phyloP scores from a whole-genome alignment of 257 asterid genomes.

The Capsicum baccatum region DNA sequence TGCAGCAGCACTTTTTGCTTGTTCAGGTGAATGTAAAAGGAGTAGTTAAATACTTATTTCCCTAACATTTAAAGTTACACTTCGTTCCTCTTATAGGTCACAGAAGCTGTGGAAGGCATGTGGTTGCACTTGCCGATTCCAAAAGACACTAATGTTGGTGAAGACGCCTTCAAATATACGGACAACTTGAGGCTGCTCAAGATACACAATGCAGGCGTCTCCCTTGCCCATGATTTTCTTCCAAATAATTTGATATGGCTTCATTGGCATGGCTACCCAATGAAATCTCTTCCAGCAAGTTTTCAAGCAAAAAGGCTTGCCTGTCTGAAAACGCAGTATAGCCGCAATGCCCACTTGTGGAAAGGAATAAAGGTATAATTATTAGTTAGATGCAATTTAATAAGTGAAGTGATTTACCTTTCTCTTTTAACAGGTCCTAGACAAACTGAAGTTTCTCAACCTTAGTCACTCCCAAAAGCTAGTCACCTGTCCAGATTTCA shows the following conservation, averaged over 20 bases:
- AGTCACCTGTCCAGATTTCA: slow-evolving; percentile 33
- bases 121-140: slow-evolving; percentile 18
- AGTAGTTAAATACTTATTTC: neutral
- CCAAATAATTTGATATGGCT: slow-evolving; percentile 29
- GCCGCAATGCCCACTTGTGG: slow-evolving; percentile 21
- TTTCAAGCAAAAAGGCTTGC: slow-evolving; percentile 26
- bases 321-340: slow-evolving; percentile 22
- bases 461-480: slow-evolving; percentile 37
- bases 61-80: no score
- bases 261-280: slow-evolving; percentile 31
- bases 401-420: neutral
- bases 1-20: neutral
- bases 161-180: slow-evolving; percentile 26
- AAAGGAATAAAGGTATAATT: slow-evolving; percentile 29
- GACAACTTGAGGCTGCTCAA: slow-evolving; percentile 34
- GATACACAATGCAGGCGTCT: slow-evolving; percentile 29
- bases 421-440: slow-evolving; percentile 26
- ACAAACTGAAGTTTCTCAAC: slow-evolving; percentile 34
- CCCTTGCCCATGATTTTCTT: neutral
- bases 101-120: slow-evolving; percentile 32
- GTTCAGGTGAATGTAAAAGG: neutral
- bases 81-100: neutral
- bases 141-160: neutral
- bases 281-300: slow-evolving; percentile 6
- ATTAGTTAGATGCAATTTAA: neutral